phyloP scores from a whole-genome alignment of 2,329 filamentous ascomycete genomes.

The Rhinocladiella mackenziei region DNA sequence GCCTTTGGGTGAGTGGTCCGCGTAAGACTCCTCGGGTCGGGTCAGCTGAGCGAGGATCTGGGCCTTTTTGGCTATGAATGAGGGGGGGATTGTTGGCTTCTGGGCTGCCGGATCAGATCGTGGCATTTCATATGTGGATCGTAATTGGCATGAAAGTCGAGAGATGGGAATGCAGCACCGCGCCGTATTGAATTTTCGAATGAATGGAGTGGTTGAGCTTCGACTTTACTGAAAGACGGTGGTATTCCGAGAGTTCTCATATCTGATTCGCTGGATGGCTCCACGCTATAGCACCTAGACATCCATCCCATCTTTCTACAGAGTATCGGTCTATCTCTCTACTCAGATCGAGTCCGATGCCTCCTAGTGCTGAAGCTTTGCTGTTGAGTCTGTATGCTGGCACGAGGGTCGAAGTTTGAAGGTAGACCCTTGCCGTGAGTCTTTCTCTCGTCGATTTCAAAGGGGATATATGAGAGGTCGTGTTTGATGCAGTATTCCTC shows the following conservation, averaged over 20 bases:
- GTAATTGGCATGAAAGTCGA: not conserved
- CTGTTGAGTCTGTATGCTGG: constrained; percentile 65
- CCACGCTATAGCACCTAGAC: not conserved
- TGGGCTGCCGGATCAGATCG: not conserved
- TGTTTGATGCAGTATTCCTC: constrained; percentile 65
- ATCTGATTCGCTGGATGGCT: constrained; percentile 1
- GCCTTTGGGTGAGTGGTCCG: constrained; percentile 84
- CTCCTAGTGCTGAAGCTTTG: too few relatives aligned
- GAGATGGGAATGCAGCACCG: too few relatives aligned
- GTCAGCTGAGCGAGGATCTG: constrained; percentile 69
- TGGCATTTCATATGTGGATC: constrained; percentile 6
- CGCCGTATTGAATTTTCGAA: too few relatives aligned
- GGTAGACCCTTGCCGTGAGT: constrained; percentile 59
- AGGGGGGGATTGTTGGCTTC: constrained; percentile 28
- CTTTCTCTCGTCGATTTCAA: constrained; percentile 60
- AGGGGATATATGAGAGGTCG: constrained; percentile 57
- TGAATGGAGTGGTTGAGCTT: not conserved
- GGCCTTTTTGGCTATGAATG: constrained; percentile 61
- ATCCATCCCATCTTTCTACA: not conserved
- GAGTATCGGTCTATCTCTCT: constrained; percentile 10
- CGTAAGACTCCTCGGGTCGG: constrained; percentile 66
- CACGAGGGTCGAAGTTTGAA: constrained; percentile 61
- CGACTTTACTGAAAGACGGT: too few relatives aligned
- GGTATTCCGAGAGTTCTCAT: too few relatives aligned
- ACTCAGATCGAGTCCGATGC: too few relatives aligned